Conservation (phyloP, 2,329 filamentous ascomycete genomes). For the Aureobasidium uvarum region DNA sequence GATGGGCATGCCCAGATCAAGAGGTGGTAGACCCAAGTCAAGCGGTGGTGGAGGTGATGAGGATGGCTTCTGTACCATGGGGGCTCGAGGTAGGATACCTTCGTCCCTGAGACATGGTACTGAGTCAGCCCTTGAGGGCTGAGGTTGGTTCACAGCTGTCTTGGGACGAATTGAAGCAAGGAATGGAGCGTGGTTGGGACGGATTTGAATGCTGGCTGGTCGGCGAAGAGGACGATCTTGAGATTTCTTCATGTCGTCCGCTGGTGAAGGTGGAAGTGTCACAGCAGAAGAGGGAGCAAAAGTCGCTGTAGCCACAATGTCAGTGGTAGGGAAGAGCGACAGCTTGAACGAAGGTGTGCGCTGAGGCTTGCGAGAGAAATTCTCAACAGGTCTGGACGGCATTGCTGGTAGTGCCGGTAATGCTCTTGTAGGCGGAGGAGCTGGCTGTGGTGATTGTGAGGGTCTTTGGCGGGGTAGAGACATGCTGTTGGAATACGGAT, state of each 20-base stretch:
- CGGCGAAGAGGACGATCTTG: constrained; percentile 37
- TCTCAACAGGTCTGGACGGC: constrained; percentile 5
- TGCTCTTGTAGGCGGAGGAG: constrained; percentile 13
- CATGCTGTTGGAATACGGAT: constrained; percentile 2
- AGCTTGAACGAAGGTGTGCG: constrained; percentile 27
- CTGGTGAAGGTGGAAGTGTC: constrained; percentile 1
- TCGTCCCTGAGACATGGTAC: constrained; percentile 1
- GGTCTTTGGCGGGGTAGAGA: constrained; percentile 3
- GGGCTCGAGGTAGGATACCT: not conserved
- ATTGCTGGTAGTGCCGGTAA: constrained; percentile 16
- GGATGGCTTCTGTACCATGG: constrained; percentile 16
- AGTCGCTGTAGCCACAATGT: constrained; percentile 7
- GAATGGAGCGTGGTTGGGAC: constrained; percentile 46
- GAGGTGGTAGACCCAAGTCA: constrained; percentile 33
- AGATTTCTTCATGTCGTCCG: not conserved
- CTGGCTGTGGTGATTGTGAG: not conserved
- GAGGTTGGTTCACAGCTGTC: constrained; percentile 30
- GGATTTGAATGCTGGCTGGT: constrained; percentile 47
- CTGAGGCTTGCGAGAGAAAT: constrained; percentile 19
- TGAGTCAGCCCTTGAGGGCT: constrained; percentile 22
- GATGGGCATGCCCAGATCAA: constrained; percentile 40
- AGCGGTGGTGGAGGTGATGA: constrained; percentile 29
- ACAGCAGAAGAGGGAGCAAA: constrained; percentile 4
- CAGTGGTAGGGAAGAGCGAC: constrained; percentile 31
- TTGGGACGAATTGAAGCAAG: constrained; percentile 40